Percentiles rank a stretch among this genome's conserved stretches.
phyloP scores from a whole-genome alignment of 805 yeast genomes.

The Torulaspora indica region DNA sequence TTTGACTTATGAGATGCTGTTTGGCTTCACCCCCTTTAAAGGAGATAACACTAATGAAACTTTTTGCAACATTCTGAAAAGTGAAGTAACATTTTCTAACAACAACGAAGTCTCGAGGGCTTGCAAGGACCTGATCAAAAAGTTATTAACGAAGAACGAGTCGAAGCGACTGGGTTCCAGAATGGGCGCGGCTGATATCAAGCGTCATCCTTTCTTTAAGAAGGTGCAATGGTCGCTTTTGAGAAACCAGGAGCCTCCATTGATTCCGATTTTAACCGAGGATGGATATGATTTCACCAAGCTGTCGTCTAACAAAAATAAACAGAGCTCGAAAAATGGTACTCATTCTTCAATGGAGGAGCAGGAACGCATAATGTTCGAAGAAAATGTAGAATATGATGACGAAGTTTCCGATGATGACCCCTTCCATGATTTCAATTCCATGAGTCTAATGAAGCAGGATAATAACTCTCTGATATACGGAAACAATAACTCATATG shows the following conservation, averaged over 20 bases:
- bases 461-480: constrained; percentile 51
- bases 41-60: constrained; percentile 86
- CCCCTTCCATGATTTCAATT: constrained; percentile 81
- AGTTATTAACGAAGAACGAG: constrained; percentile 84
- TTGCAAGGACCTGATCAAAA: constrained; percentile 76
- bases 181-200: constrained; percentile 92
- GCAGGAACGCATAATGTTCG: constrained; percentile 31
- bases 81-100: constrained; percentile 77
- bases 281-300: constrained; percentile 49
- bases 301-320: constrained; percentile 25
- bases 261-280: constrained; percentile 75
- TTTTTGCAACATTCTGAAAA: constrained; percentile 78
- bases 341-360: constrained; percentile 16
- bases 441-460: constrained; percentile 78
- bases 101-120: constrained; percentile 59
- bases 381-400: constrained; percentile 35
- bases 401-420: constrained; percentile 46
- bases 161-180: constrained; percentile 82
- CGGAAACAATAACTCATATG: constrained; percentile 42
- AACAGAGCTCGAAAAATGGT: constrained; percentile 24
- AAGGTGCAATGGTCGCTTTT: constrained; percentile 92
- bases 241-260: constrained; percentile 90
- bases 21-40: constrained; percentile 94
- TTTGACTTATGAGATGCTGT: constrained; percentile 87
- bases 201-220: constrained; percentile 86